Conservation (phyloP, 257 asterid species). For the Rubia yunnanensis region DNA sequence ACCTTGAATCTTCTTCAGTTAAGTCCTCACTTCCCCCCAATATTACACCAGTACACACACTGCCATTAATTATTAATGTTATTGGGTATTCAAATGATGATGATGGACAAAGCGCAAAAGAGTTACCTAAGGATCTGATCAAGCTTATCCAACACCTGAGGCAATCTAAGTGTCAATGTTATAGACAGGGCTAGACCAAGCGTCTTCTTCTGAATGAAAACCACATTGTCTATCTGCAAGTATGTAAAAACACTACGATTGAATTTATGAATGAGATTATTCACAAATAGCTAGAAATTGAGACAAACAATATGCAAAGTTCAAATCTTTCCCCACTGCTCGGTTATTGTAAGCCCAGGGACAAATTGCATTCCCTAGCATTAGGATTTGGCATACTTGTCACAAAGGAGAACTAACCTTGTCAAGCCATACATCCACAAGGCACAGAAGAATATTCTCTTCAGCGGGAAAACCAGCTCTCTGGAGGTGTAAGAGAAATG, state of each 20-base stretch:
- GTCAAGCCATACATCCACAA: slow-evolving; percentile 93
- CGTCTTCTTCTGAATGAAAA: slow-evolving; percentile 58
- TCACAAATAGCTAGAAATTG: not conserved
- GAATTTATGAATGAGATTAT: not conserved
- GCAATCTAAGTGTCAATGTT: slow-evolving; percentile 69
- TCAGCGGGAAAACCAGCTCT: slow-evolving; percentile 68
- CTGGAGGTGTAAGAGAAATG: slow-evolving; percentile 56
- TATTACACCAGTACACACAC: slow-evolving; percentile 82
- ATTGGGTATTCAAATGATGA: slow-evolving; percentile 12
- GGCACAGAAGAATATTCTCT: slow-evolving; percentile 82
- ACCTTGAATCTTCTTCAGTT: slow-evolving; percentile 97
- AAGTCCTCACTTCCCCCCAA: slow-evolving; percentile 73
- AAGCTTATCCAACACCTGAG: slow-evolving; percentile 87
- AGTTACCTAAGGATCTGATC: slow-evolving; percentile 85
- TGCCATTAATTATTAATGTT: slow-evolving; percentile 21
- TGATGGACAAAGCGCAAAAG: slow-evolving; percentile 6
- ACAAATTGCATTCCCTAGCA: not conserved
- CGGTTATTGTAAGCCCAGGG: not conserved
- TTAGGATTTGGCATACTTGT: not conserved
- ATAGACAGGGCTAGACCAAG: slow-evolving; percentile 79
- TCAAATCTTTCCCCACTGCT: not conserved
- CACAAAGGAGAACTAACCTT: slow-evolving; percentile 39
- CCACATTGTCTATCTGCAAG: slow-evolving; percentile 72
- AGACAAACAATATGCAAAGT: not conserved
- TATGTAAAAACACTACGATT: slow-evolving; percentile 8